Conservation (phyloP, 2,329 filamentous ascomycete genomes). For the Phialophora chinensis region DNA sequence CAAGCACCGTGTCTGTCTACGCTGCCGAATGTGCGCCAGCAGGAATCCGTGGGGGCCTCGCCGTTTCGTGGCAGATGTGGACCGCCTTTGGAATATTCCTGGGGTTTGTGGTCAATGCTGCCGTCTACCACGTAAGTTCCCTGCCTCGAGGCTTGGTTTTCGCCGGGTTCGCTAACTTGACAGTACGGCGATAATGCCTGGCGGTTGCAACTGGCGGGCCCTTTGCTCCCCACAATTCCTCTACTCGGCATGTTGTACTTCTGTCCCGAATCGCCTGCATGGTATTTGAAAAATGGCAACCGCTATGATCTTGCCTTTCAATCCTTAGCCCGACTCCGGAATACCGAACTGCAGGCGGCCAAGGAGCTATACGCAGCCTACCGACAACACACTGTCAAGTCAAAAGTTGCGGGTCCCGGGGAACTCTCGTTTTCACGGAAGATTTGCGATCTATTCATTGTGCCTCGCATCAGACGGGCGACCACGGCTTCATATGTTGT, state of each 20-base stretch:
- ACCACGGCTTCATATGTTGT: slow-evolving; percentile 43
- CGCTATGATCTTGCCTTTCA: slow-evolving; percentile 63
- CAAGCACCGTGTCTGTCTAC: slow-evolving; percentile 55
- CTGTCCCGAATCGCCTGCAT: slow-evolving; percentile 70
- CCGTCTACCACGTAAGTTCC: slow-evolving; percentile 60
- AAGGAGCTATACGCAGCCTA: slow-evolving; percentile 61
- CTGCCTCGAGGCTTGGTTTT: neutral
- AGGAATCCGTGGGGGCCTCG: slow-evolving; percentile 56
- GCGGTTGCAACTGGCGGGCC: slow-evolving; percentile 68
- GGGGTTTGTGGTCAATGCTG: slow-evolving; percentile 69
- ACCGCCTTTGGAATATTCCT: slow-evolving; percentile 67
- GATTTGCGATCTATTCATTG: slow-evolving; percentile 43
- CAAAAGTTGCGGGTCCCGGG: slow-evolving; percentile 7
- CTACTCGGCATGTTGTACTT: slow-evolving; percentile 64
- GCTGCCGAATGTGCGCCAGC: slow-evolving; percentile 57
- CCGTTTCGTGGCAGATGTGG: slow-evolving; percentile 62
- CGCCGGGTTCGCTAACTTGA: neutral
- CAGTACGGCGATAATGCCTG: slow-evolving; percentile 60
- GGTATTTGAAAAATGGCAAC: slow-evolving; percentile 69
- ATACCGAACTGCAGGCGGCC: slow-evolving; percentile 62
- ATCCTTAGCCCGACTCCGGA: slow-evolving; percentile 63
- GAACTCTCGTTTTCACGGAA: slow-evolving; percentile 41
- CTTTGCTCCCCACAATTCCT: slow-evolving; percentile 69
- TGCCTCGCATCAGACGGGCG: slow-evolving; percentile 43
- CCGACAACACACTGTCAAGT: slow-evolving; percentile 57